A percentile compares a stretch with the other conserved stretches of the same genome.
Conservation (phyloP, 2,329 filamentous ascomycete species). For the Amauroascus verrucosus region DNA sequence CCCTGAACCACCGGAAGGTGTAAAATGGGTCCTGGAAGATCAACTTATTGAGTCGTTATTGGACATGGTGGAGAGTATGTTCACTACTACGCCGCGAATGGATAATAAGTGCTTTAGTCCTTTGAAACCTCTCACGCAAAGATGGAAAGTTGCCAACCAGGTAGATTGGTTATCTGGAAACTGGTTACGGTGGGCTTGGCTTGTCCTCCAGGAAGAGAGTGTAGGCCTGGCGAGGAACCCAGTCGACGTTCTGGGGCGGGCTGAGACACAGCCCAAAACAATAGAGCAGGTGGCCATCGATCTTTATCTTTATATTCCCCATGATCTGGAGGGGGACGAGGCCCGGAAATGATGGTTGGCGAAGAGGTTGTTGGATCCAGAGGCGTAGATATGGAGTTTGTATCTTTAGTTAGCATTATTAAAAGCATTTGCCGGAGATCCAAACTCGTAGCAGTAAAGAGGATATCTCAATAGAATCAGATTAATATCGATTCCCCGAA, state of each 20-base stretch:
- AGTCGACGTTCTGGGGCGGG: conserved; percentile 22
- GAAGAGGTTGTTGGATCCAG: neutral
- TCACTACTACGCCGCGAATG: neutral
- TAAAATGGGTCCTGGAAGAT: conserved; percentile 25
- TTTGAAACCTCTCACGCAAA: neutral
- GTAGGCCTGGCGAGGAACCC: conserved; percentile 30
- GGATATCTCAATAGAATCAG: no score
- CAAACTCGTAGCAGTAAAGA: no score
- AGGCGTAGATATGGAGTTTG: neutral
- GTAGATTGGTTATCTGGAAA: conserved; percentile 29
- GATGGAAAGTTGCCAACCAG: conserved; percentile 10
- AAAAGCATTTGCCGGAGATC: no score
- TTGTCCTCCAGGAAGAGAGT: conserved; percentile 32
- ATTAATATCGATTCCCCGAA: no score
- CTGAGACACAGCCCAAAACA: neutral
- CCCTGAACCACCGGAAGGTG: conserved; percentile 23
- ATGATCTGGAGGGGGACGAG: conserved; percentile 8
- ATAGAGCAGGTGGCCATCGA: conserved; percentile 10
- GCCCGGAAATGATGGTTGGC: neutral
- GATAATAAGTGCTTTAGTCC: neutral
- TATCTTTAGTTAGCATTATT: no score
- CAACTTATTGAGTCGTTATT: conserved; percentile 22
- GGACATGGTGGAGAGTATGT: conserved; percentile 17
- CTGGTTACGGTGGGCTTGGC: conserved; percentile 37
- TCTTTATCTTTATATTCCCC: conserved; percentile 31